These are phyloP conservation scores for Vitis cinerea DNA, from an alignment of 164 flowering plant genomes.

Conservation along the genomic window DNA sequence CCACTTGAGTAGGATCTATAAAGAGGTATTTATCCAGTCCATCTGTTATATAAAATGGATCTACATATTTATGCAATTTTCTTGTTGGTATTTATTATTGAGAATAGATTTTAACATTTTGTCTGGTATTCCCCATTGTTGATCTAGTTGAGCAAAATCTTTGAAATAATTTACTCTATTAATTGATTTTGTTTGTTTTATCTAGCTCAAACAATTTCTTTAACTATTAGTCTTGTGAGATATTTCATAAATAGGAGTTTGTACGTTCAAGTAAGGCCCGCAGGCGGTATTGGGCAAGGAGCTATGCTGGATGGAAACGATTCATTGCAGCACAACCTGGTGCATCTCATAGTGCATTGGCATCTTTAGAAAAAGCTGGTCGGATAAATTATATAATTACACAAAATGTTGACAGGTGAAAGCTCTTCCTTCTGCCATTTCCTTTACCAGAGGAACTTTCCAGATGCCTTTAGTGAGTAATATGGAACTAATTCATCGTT, in stretches of 20 bases:
- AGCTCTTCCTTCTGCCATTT: not conserved
- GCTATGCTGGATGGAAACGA: conserved; percentile 97
- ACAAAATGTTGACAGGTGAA: conserved; percentile 94
- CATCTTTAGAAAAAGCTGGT: conserved; percentile 79
- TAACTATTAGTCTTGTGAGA: not conserved
- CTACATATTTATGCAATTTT: too few species aligned
- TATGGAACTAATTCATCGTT: not conserved
- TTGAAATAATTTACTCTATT: not conserved
- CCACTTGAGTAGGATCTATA: too few species aligned
- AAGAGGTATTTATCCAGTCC: too few species aligned
- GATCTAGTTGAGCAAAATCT: too few species aligned
- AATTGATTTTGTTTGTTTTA: not conserved
- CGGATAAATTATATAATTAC: conserved; percentile 79
- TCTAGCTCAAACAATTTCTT: not conserved
- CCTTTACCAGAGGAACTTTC: conserved; percentile 5
- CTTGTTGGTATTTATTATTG: too few species aligned
- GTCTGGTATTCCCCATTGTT: too few species aligned
- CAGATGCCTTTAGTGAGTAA: not conserved
- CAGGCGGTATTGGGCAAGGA: conserved; percentile 98
- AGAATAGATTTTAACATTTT: too few species aligned
- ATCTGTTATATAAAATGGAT: too few species aligned
- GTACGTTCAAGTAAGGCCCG: conserved; percentile 76
- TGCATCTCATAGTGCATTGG: conserved; percentile 75
- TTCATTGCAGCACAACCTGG: conserved; percentile 80
- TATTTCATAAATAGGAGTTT: conserved; percentile 54